These are phyloP conservation scores for Aphanomyces invadans DNA, from an alignment of 352 stramenopile species.

Conservation along the genomic window DNA sequence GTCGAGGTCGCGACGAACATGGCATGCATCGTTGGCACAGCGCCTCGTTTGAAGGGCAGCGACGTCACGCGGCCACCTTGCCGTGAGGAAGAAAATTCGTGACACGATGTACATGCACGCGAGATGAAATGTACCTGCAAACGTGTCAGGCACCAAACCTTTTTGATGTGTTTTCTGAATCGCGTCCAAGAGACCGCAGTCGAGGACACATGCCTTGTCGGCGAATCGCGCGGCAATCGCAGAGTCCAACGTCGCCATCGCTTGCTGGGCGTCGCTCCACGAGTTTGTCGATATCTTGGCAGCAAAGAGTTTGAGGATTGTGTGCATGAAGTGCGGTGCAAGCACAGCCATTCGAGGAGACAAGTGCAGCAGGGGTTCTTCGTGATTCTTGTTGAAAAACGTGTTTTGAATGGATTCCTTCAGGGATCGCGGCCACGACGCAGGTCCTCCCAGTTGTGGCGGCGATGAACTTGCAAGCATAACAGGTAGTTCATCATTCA, in stretches of 20 bases:
- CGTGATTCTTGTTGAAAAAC: constrained; percentile 21
- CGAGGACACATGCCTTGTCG: constrained; percentile 71
- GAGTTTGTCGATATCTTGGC: constrained; percentile 12
- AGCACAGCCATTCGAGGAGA: constrained; percentile 21
- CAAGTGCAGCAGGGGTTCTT: constrained; percentile 21
- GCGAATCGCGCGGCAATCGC: constrained; percentile 42
- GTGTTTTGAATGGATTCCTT: constrained; percentile 23
- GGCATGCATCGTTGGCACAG: constrained; percentile 77
- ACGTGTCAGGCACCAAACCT: constrained; percentile 72
- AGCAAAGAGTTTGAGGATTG: constrained; percentile 18
- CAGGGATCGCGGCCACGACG: constrained; percentile 14
- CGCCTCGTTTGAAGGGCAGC: constrained; percentile 60
- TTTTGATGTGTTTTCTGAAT: constrained; percentile 78
- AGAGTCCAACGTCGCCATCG: constrained; percentile 11
- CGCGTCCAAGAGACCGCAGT: constrained; percentile 79
- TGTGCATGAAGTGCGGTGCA: constrained; percentile 11
- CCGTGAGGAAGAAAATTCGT: background rate
- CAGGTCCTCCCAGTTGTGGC: background rate
- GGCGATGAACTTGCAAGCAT: background rate
- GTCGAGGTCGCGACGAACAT: constrained; percentile 77
- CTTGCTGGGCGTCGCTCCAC: constrained; percentile 17
- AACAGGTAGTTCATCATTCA: background rate
- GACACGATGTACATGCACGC: background rate
- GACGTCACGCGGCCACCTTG: constrained; percentile 79
- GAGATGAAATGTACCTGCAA: constrained; percentile 48